These are phyloP conservation scores for Arabis alpina DNA, from an alignment of 345 rosid genomes.

Conservation along the genomic window DNA sequence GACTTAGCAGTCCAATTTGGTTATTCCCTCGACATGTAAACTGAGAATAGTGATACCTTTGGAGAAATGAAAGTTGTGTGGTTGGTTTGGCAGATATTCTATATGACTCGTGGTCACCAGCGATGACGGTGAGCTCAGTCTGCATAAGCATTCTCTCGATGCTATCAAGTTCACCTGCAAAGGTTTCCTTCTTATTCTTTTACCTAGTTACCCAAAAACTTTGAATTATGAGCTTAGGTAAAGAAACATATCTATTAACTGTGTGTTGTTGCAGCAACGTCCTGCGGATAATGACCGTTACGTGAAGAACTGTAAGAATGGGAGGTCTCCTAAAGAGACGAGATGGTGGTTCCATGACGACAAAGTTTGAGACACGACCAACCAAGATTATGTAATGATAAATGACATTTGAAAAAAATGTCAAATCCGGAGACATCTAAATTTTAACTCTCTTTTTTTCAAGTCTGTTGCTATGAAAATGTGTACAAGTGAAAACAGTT, in stretches of 20 bases:
- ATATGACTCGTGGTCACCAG: slow-evolving; percentile 99
- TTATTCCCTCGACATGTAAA: not conserved
- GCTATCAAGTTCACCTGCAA: slow-evolving; percentile 95
- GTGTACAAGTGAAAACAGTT: not conserved
- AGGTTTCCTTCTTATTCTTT: slow-evolving; percentile 53
- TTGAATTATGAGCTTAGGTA: not conserved
- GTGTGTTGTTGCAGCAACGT: slow-evolving; percentile 69
- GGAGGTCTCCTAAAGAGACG: slow-evolving; percentile 98
- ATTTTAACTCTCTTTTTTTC: slow-evolving; percentile 16
- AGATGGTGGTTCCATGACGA: slow-evolving; percentile 99
- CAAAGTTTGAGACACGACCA: slow-evolving; percentile 54
- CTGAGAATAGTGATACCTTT: not conserved
- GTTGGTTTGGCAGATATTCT: slow-evolving; percentile 67
- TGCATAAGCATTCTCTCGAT: slow-evolving; percentile 98
- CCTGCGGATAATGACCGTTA: slow-evolving; percentile 97
- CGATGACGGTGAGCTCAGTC: slow-evolving; percentile 95
- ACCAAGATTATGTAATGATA: slow-evolving; percentile 17
- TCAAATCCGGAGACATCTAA: slow-evolving; percentile 7
- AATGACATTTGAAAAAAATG: slow-evolving; percentile 19
- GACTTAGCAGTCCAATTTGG: too few species aligned
- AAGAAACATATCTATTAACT: not conserved
- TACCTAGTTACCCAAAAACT: not conserved
- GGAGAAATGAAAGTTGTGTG: not conserved
- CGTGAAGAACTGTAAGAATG: slow-evolving; percentile 93
- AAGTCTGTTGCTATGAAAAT: too few species aligned